phyloP scores from a whole-genome alignment of 257 asterid species.

The Rhazya stricta region DNA sequence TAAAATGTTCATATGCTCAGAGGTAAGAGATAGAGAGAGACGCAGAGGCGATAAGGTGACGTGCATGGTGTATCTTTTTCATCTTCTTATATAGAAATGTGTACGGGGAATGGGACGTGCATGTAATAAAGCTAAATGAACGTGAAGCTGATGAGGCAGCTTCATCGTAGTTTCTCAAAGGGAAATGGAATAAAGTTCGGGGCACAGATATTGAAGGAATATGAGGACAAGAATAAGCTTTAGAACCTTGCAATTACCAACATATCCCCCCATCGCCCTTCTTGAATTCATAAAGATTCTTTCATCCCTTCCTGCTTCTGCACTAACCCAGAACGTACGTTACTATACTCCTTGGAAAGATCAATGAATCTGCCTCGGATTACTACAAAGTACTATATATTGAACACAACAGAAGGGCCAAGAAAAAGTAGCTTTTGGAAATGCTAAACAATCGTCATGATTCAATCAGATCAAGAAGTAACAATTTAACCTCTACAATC shows the following conservation, averaged over 20 bases:
- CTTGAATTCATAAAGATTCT: neutral
- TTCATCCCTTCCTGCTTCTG: neutral
- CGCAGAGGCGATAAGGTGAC: conserved; percentile 10
- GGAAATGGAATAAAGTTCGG: conserved; percentile 25
- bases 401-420: neutral
- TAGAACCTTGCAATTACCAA: conserved; percentile 19
- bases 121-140: conserved; percentile 16
- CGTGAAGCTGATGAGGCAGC: conserved; percentile 8
- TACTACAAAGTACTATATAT: neutral
- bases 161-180: conserved; percentile 21
- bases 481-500: neutral
- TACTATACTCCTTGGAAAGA: neutral
- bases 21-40: neutral
- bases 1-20: neutral
- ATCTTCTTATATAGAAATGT: neutral
- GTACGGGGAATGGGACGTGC: conserved; percentile 17
- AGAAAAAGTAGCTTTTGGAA: neutral
- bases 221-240: conserved; percentile 37
- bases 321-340: neutral
- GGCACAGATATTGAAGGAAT: conserved; percentile 14
- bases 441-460: too few species aligned
- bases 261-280: conserved; percentile 18
- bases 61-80: conserved; percentile 19
- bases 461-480: too few species aligned
- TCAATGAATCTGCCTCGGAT: neutral